These are phyloP conservation scores for Geotrichum reessii DNA, from an alignment of 1,139 yeast species.

Conservation along the genomic window DNA sequence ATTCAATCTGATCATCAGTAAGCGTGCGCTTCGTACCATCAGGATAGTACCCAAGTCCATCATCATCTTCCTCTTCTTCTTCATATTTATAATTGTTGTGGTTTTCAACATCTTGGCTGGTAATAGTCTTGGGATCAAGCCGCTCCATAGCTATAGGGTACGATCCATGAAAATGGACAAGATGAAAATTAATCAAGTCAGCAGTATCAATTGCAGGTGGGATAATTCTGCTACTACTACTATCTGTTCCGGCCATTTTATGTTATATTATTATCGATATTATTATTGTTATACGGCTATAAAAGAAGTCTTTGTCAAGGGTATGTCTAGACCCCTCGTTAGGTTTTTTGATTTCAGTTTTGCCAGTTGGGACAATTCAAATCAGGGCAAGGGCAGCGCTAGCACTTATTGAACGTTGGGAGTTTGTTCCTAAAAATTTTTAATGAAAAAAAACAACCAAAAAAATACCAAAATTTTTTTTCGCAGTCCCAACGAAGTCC, in stretches of 20 bases:
- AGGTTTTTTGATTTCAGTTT: no score
- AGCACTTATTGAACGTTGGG: constrained; percentile 5
- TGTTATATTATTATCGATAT: no score
- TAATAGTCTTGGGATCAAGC: background rate
- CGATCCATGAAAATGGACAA: constrained; percentile 3
- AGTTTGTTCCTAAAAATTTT: constrained; percentile 1
- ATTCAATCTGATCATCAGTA: constrained; percentile 29
- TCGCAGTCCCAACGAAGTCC: background rate
- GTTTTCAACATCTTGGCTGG: background rate
- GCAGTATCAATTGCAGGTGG: constrained; percentile 12
- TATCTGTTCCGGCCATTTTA: background rate
- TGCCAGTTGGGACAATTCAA: constrained; percentile 1
- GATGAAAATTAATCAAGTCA: constrained; percentile 16
- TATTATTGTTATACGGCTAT: no score
- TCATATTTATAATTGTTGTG: background rate
- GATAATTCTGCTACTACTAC: background rate
- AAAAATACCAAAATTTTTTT: background rate
- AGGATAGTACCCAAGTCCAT: constrained; percentile 20
- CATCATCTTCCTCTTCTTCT: constrained; percentile 4
- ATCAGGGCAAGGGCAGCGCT: constrained; percentile 1
- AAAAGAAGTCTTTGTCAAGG: no score
- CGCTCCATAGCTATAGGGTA: constrained; percentile 5
- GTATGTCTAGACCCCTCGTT: no score
- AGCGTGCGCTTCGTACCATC: constrained; percentile 28
- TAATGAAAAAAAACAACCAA: background rate